A percentile compares a stretch with the other conserved stretches of the same genome.
Conservation (phyloP, 495 filamentous ascomycete species). For the Cudoniella acicularis region DNA sequence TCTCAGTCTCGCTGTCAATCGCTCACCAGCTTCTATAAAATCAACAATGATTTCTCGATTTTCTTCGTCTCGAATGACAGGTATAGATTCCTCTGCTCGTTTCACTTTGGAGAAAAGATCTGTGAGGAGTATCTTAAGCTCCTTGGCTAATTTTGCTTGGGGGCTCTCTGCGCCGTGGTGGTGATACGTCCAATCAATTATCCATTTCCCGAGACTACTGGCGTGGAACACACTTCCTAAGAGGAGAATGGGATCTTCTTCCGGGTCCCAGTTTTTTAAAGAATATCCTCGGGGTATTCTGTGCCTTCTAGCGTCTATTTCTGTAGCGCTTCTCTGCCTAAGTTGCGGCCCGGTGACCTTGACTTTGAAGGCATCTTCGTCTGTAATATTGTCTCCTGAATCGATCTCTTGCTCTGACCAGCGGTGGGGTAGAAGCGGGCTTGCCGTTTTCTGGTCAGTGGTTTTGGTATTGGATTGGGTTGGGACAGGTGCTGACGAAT, state of each 20-base stretch:
- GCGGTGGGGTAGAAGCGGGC: too few species aligned
- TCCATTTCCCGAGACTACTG: constrained; percentile 95
- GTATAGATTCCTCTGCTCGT: constrained; percentile 74
- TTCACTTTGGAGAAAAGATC: constrained; percentile 89
- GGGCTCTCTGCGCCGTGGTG: constrained; percentile 77
- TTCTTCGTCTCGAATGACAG: constrained; percentile 62
- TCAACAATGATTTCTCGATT: constrained; percentile 79
- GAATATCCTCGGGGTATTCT: background rate
- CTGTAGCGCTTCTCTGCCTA: background rate
- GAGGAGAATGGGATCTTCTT: background rate
- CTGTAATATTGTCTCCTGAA: background rate
- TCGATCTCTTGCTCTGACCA: background rate
- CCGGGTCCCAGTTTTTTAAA: background rate
- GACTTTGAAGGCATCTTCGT: background rate
- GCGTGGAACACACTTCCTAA: constrained; percentile 80
- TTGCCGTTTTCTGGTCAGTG: too few species aligned
- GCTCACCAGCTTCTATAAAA: constrained; percentile 84
- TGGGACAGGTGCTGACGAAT: too few species aligned
- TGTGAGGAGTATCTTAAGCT: constrained; percentile 90
- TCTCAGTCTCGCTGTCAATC: constrained; percentile 78
- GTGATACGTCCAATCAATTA: constrained; percentile 96
- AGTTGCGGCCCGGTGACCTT: background rate
- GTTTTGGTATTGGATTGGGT: too few species aligned
- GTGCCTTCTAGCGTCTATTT: background rate
- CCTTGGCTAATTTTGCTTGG: constrained; percentile 85